phyloP scores from a whole-genome alignment of 345 rosid genomes.

The Moringa oleifera region DNA sequence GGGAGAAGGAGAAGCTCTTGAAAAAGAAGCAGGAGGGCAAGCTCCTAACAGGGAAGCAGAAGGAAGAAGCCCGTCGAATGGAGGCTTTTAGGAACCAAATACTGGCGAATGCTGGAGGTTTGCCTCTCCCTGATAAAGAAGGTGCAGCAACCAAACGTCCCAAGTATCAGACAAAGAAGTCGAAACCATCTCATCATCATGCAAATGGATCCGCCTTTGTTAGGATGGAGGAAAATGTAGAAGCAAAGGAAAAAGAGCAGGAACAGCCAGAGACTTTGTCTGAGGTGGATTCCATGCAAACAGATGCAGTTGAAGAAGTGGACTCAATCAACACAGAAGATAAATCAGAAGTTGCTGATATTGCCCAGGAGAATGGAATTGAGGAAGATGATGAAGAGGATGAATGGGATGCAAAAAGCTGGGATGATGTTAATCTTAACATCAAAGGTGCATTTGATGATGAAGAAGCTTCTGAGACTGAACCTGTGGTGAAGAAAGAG shows the following conservation, averaged over 20 bases:
- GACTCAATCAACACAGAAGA: constrained; percentile 39
- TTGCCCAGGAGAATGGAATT: constrained; percentile 42
- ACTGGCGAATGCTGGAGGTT: constrained; percentile 47
- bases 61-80: constrained; percentile 73
- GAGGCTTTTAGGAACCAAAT: constrained; percentile 89
- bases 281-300: constrained; percentile 39
- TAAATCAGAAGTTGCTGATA: constrained; percentile 39
- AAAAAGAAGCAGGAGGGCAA: constrained; percentile 92
- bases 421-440: constrained; percentile 82
- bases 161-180: constrained; percentile 68
- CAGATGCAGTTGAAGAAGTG: constrained; percentile 39
- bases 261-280: constrained; percentile 28
- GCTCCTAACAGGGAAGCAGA: constrained; percentile 84
- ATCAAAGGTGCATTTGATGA: constrained; percentile 87
- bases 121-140: constrained; percentile 48
- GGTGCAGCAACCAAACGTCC: constrained; percentile 65
- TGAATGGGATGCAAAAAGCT: constrained; percentile 96
- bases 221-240: constrained; percentile 41
- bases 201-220: constrained; percentile 46
- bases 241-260: constrained; percentile 35
- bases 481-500: constrained; percentile 52
- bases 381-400: constrained; percentile 80
- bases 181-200: constrained; percentile 54
- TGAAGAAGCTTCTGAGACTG: constrained; percentile 66
- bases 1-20: constrained; percentile 76